Conservation (phyloP, 129 eudicot genomes). For the Flaveria linearis region DNA sequence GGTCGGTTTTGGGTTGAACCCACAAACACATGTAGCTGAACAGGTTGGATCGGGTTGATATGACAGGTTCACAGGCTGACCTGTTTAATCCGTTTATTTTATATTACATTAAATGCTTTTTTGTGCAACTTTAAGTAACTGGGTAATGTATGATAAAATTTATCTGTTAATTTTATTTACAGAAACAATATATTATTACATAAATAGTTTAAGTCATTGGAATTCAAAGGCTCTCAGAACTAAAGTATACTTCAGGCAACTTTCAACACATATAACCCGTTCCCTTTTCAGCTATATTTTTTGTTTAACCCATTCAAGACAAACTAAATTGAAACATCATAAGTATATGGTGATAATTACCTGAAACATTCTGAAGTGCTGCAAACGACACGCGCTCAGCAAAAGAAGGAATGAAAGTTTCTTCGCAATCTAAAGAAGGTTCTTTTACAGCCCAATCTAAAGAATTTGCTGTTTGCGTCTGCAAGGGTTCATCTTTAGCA, state of each 20-base stretch:
- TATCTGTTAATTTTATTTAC: neutral
- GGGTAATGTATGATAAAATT: neutral
- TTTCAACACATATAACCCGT: neutral
- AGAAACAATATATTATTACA: neutral
- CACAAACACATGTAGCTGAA: neutral
- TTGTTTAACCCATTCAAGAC: neutral
- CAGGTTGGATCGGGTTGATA: neutral
- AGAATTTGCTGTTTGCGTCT: slow-evolving; percentile 56
- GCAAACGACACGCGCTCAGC: slow-evolving; percentile 73
- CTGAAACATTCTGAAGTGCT: slow-evolving; percentile 70
- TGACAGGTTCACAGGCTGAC: neutral
- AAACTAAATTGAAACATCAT: neutral
- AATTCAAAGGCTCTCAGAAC: neutral
- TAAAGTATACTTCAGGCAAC: neutral
- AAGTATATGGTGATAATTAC: slow-evolving; percentile 27
- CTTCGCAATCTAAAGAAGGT: slow-evolving; percentile 47
- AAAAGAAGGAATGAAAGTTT: slow-evolving; percentile 57
- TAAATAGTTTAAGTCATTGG: neutral
- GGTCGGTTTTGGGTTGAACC: neutral
- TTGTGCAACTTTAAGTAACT: neutral
- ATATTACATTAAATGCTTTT: too few species aligned
- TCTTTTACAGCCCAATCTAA: slow-evolving; percentile 62
- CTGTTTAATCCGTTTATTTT: neutral
- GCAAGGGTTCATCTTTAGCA: slow-evolving; percentile 60
- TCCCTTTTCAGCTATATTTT: neutral